Conservation (phyloP, 202 grass and related monocot genomes). For the Zizania palustris region DNA sequence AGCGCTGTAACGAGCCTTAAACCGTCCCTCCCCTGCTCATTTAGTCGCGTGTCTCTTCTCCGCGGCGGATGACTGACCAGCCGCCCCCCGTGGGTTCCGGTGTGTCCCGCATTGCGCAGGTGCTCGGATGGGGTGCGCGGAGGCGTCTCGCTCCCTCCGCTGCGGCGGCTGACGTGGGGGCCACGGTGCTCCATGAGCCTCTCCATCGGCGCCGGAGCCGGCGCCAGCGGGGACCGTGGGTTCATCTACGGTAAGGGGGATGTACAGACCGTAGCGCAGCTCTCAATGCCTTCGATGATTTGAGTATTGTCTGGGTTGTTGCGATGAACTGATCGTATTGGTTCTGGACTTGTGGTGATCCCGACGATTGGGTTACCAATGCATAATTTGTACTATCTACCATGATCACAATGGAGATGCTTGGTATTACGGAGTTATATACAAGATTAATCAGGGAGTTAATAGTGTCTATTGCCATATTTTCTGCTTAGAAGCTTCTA, state of each 20-base stretch:
- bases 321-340: not conserved
- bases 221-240: conserved; percentile 46
- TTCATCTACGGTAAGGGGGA: conserved; percentile 55
- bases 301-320: conserved; percentile 6
- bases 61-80: not conserved
- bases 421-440: not conserved
- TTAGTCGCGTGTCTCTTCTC: not conserved
- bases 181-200: conserved; percentile 60
- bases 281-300: not conserved
- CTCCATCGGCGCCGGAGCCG: conserved; percentile 55
- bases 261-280: not conserved
- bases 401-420: not conserved
- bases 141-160: conserved; percentile 29
- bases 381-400: not conserved
- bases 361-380: not conserved
- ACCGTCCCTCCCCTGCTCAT: not conserved
- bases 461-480: not conserved
- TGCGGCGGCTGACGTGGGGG: conserved; percentile 33
- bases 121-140: conserved; percentile 25
- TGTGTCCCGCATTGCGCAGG: conserved; percentile 36
- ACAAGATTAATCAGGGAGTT: not conserved
- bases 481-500: not conserved
- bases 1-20: not conserved
- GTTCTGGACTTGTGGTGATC: not conserved
- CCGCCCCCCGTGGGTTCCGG: not conserved